Base-by-base conservation (phyloP, 129 eudicot genomes). In the Cynara cardunculus region DNA sequence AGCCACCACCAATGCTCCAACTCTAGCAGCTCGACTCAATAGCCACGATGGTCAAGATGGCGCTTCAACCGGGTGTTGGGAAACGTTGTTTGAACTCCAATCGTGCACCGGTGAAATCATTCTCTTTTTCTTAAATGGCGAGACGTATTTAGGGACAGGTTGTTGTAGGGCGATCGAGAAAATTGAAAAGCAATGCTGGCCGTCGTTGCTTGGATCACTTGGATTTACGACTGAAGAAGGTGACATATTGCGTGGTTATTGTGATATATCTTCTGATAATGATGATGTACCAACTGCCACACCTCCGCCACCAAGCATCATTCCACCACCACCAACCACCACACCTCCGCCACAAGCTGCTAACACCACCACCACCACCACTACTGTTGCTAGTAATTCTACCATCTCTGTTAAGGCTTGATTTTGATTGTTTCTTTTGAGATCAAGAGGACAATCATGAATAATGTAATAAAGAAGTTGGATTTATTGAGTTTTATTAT, bases 31-130 rank as follows among this genome's bases (percentile, higher is more conserved):
- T 2, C 83, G 88, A 25, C 86, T 86, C 26, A 75, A 78, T 66
- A 71, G 86, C 6, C 77, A 81, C 24, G 76, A 59, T 24, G 80
- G 28, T 21, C 41, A 72, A 61, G 87, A 78, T 10, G 84, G 81
- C 13, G 82, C 69, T n/a, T 77, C 91, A 28, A 21, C 41, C 0
- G 73, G 80, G 65, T 92, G 97, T 49, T 89, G 97, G 94, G 97
- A 83, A 5, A 83, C 97, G 0, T 70, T 89, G 82, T 81, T 89
- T 21, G 87, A 89, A 74, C 90, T 92, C 37, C 97, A 89, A 67
- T 78, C 97, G 0, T 92, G 94, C 83, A 89, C 86, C 0, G 92
- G 92, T 3, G 97, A 87, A 67, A 85, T 92, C n/a, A 79, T 92
- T 19, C 83, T 86, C 4, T 92, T 91, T 86, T 91, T 91, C 75